Percentiles rank a stretch among this genome's conserved stretches.
Evolutionary conservation across 345 rosid species (phyloP).

Genomic region (Gossypium thurberi): DNA sequence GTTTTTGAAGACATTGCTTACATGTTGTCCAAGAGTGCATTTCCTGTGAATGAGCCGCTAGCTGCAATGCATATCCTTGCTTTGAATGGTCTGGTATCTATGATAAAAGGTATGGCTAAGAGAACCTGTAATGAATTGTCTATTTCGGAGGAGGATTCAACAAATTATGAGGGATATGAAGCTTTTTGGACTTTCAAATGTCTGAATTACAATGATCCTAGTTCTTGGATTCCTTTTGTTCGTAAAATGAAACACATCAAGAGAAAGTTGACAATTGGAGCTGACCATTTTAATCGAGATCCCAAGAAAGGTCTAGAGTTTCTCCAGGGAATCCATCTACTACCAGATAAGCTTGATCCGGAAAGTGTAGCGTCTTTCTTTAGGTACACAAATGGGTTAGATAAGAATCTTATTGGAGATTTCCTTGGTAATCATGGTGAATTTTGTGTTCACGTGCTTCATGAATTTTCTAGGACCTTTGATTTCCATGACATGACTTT

Average conservation of each 20-base stretch:
- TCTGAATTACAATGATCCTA: slow-evolving; percentile 47
- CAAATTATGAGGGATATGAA: slow-evolving; percentile 36
- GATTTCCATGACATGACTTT: slow-evolving; percentile 62
- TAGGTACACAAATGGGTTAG: slow-evolving; percentile 65
- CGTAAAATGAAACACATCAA: slow-evolving; percentile 47
- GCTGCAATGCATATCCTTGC: slow-evolving; percentile 71
- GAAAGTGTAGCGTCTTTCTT: slow-evolving; percentile 63
- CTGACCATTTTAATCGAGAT: slow-evolving; percentile 67
- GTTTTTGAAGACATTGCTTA: slow-evolving; percentile 60
- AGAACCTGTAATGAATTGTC: slow-evolving; percentile 44
- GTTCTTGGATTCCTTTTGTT: slow-evolving; percentile 56
- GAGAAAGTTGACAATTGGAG: slow-evolving; percentile 52
- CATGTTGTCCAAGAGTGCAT: slow-evolving; percentile 59
- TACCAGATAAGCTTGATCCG: slow-evolving; percentile 64
- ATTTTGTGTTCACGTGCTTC: slow-evolving; percentile 69
- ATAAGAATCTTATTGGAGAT: slow-evolving; percentile 65
- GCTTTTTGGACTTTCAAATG: slow-evolving; percentile 55
- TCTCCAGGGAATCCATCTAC: slow-evolving; percentile 60
- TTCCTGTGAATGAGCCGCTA: slow-evolving; percentile 62
- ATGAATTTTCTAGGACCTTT: slow-evolving; percentile 59
- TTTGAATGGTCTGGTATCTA: slow-evolving; percentile 59
- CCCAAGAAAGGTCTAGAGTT: slow-evolving; percentile 58
- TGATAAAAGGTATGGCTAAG: slow-evolving; percentile 53
- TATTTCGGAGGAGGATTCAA: slow-evolving; percentile 25
- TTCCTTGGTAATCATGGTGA: slow-evolving; percentile 70